Percentiles rank a stretch among this genome's conserved stretches.
Evolutionary conservation across 768 basidiomycete genomes (phyloP).

Genomic region (Lentinus brumalis): DNA sequence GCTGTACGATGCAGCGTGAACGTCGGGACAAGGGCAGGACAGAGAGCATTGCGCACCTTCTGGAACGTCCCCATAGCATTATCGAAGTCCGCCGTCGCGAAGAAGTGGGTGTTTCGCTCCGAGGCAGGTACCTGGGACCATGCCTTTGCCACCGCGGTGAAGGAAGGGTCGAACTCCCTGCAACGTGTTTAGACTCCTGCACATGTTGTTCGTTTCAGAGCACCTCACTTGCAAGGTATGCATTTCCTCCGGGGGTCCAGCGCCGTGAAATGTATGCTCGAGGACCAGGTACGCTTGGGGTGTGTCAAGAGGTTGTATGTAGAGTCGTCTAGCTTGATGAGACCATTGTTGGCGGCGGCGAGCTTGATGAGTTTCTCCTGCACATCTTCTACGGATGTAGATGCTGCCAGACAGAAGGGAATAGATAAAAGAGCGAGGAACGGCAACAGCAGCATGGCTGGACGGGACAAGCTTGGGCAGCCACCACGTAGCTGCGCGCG

Average conservation of each 20-base stretch:
- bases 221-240: slow-evolving; percentile 83
- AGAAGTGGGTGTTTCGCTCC: slow-evolving; percentile 85
- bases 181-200: neutral
- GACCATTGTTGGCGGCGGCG: slow-evolving; percentile 70
- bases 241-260: slow-evolving; percentile 81
- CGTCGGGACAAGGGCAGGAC: slow-evolving; percentile 49
- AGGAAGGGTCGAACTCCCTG: slow-evolving; percentile 87
- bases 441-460: slow-evolving; percentile 30
- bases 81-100: slow-evolving; percentile 89
- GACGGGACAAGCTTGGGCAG: neutral
- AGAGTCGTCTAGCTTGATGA: slow-evolving; percentile 77
- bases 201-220: neutral
- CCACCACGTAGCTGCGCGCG: slow-evolving; percentile 3
- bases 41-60: slow-evolving; percentile 48
- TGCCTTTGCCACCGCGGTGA: slow-evolving; percentile 78
- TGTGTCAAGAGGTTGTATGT: slow-evolving; percentile 78
- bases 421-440: slow-evolving; percentile 37
- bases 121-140: slow-evolving; percentile 66
- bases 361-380: slow-evolving; percentile 68
- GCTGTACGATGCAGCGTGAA: slow-evolving; percentile 43
- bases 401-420: slow-evolving; percentile 34
- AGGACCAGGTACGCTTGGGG: slow-evolving; percentile 82
- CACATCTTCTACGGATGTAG: slow-evolving; percentile 29
- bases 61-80: slow-evolving; percentile 76
- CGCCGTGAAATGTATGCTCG: slow-evolving; percentile 88